Percentiles rank a stretch among this genome's conserved stretches.
Conservation (phyloP, 108 stramenopile genomes). For the Nitzschia putrida region DNA sequence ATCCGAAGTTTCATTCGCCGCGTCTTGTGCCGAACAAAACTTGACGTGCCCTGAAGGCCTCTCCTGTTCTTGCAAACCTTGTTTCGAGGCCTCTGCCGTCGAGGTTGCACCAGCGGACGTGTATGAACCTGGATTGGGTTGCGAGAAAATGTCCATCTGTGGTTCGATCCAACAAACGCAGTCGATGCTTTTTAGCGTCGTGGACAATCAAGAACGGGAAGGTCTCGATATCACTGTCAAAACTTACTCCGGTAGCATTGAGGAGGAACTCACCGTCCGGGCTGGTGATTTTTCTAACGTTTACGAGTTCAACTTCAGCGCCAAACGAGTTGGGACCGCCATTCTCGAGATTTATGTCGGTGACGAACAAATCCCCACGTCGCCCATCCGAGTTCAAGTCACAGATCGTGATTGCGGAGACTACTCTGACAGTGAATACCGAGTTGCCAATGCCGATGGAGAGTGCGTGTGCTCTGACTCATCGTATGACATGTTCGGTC, state of each 20-base stretch:
- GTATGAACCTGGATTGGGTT: slow-evolving; percentile 20
- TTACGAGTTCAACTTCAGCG: slow-evolving; percentile 25
- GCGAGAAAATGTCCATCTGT: slow-evolving; percentile 31
- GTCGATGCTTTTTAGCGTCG: slow-evolving; percentile 6
- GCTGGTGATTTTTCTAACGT: neutral
- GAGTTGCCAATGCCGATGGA: slow-evolving; percentile 10
- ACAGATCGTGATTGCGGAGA: slow-evolving; percentile 5
- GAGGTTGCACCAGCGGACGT: slow-evolving; percentile 5
- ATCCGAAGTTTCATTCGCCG: neutral
- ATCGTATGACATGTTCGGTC: neutral
- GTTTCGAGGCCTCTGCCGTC: slow-evolving; percentile 36
- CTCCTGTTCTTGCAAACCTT: slow-evolving; percentile 31
- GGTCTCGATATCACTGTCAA: neutral
- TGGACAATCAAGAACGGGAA: slow-evolving; percentile 22
- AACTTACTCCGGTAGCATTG: neutral
- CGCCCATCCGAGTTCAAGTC: slow-evolving; percentile 35
- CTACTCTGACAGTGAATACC: slow-evolving; percentile 1
- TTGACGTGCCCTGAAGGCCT: slow-evolving; percentile 6
- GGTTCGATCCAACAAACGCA: slow-evolving; percentile 17
- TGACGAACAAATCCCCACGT: slow-evolving; percentile 33
- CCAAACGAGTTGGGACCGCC: slow-evolving; percentile 6
- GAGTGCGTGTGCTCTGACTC: slow-evolving; percentile 8
- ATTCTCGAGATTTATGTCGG: slow-evolving; percentile 32
- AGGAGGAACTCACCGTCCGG: neutral
- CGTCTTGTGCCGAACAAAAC: slow-evolving; percentile 8